Conservation (phyloP, 306 rosid species). For the Sechiopsis laciniata region DNA sequence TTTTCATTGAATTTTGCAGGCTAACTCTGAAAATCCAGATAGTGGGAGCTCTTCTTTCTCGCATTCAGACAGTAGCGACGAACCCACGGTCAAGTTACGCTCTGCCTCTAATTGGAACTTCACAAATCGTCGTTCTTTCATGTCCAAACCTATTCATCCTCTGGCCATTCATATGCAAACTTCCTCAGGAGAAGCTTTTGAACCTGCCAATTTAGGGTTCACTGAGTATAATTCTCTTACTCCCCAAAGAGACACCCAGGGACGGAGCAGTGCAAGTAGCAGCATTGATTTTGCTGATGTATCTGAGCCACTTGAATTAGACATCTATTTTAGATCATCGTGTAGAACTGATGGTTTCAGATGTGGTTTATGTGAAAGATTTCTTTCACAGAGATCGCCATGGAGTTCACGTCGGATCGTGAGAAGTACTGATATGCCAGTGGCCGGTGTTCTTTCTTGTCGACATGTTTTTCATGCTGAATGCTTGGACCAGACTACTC, state of each 20-base stretch:
- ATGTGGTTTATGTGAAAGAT: slow-evolving; percentile 69
- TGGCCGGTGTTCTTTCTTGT: slow-evolving; percentile 72
- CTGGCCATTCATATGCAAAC: slow-evolving; percentile 45
- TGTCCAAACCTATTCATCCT: slow-evolving; percentile 82
- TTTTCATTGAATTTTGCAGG: slow-evolving; percentile 48
- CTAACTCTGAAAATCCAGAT: slow-evolving; percentile 55
- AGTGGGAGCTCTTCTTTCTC: slow-evolving; percentile 48
- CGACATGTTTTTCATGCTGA: slow-evolving; percentile 78
- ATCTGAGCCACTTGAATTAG: slow-evolving; percentile 61
- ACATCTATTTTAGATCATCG: slow-evolving; percentile 30
- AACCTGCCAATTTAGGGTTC: slow-evolving; percentile 36
- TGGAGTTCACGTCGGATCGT: slow-evolving; percentile 83
- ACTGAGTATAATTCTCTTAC: slow-evolving; percentile 48
- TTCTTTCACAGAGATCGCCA: slow-evolving; percentile 72
- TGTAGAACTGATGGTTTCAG: slow-evolving; percentile 47
- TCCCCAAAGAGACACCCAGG: slow-evolving; percentile 50
- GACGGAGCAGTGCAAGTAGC: slow-evolving; percentile 77
- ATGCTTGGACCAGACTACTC: slow-evolving; percentile 74
- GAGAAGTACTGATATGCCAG: slow-evolving; percentile 85
- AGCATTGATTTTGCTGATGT: slow-evolving; percentile 69
- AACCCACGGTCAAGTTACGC: slow-evolving; percentile 45
- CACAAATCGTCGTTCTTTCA: slow-evolving; percentile 53
- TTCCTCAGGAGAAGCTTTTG: slow-evolving; percentile 46
- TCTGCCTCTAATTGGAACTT: slow-evolving; percentile 51
- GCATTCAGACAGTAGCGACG: slow-evolving; percentile 67